Conservation (phyloP, 2,329 filamentous ascomycete genomes). For the Colletotrichum plurivorum region DNA sequence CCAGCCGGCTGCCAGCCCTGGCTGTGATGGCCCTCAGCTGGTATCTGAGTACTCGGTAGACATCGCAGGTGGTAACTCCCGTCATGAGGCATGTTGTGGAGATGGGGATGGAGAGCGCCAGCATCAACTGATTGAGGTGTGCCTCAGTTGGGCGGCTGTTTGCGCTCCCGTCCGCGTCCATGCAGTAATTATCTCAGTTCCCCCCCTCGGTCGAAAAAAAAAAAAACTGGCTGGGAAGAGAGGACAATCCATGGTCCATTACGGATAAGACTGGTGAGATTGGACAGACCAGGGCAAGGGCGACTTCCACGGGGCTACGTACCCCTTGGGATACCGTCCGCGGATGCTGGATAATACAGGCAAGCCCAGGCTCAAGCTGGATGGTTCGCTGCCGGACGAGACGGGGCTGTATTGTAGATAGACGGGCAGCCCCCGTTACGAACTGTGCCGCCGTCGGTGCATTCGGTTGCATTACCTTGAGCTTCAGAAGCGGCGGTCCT, state of each 20-base stretch:
- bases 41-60: background rate
- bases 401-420: conserved; percentile 1
- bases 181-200: conserved; percentile 13
- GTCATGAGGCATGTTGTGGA: background rate
- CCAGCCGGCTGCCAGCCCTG: background rate
- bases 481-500: conserved; percentile 1
- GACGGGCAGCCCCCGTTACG: conserved; percentile 4
- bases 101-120: conserved; percentile 8
- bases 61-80: background rate
- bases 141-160: conserved; percentile 32
- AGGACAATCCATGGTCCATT: conserved; percentile 19
- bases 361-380: conserved; percentile 11
- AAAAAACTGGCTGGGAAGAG: conserved; percentile 10
- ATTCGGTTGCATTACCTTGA: background rate
- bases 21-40: background rate
- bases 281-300: conserved; percentile 19
- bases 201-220: background rate
- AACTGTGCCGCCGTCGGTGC: background rate
- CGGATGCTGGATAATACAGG: conserved; percentile 1
- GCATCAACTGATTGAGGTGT: background rate
- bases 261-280: conserved; percentile 1
- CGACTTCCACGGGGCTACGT: conserved; percentile 19
- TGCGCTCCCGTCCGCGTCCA: conserved; percentile 23
- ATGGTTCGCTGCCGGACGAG: conserved; percentile 3
- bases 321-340: conserved; percentile 7